Evolutionary conservation across 441 rosid species (phyloP), one percentile per base, ranked within the genome.

Genomic region (Sinapis alba): DNA sequence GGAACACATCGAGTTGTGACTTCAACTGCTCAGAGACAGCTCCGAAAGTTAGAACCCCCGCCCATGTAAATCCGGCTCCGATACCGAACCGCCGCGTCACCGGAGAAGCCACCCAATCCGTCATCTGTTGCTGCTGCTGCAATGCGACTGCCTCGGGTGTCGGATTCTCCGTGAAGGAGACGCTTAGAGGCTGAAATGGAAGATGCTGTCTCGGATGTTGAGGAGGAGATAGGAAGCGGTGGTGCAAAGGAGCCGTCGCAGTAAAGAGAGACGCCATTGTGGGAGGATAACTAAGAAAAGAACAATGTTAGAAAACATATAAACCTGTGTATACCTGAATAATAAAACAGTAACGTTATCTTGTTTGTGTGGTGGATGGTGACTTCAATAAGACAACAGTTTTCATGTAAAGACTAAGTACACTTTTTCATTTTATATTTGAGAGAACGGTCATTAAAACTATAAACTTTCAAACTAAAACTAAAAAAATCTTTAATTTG

Each of bases 21-120:
- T 87, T 92, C 41, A 87, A 71, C 85, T 92, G 98, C 65, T 94
- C 89, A 11, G 97, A 89, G 72, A 94, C 64, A 1, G 83, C 86
- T 11, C 92, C 90, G 65, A 86, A 56, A 21, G 94, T 89, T 30
- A 88, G 87, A 78, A 88, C 85, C 6, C 82, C 93, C 5, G 89
- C 89, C 92, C 88, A 94, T 0, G 90, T 81, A 47, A 94, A 88
- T 53, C 97, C 99, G 3, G 92, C 96, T 13, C 97, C 92, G 19
- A 94, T 79, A 11, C 97, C 94, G 68, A 86, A 90, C 67, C 97
- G 82, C 75, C 97, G 84, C 27, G 99, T 94, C 73, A 94, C 78
- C n/a, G 87, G 81, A 60, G 94, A 85, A 66, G 94, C 89, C 24
- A 94, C 82, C 93, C 87, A 86, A 78, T 92, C 96, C 1, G 92